Evolutionary conservation across 306 rosid genomes (phyloP), one percentile per base, ranked within the genome.

Genomic region (Casuarina cunninghamiana): DNA sequence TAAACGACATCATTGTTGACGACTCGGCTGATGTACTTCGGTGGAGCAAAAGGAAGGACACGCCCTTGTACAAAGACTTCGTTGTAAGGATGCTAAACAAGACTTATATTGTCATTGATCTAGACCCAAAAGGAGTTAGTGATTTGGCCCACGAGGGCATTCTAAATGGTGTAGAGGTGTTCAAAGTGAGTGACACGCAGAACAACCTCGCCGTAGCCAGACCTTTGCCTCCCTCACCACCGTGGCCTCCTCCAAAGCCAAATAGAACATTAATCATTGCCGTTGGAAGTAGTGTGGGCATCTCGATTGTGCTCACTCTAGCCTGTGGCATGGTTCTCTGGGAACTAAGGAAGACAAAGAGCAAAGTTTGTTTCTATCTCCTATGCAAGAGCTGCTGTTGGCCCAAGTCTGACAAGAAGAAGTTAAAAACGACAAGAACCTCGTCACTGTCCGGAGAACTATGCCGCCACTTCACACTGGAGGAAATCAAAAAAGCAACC

Each of bases 401-500:
- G 61, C 3, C 3, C 19, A 32, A n/a, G 19, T 10, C 32, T 17
- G 19, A 54, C 26, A 39, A 58, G 19, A 15, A 13, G 2, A 76
- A 76, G 38, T 76, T 73, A 15, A 5, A 21, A 2, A 75, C 38
- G 12, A 65, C 35, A 0, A 68, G 60, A 0, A 35, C 49, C 45
- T 66, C 75, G 0, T 26, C 87, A 2, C 17, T 83, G 0, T 84
- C 84, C 0, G 45, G 81, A 0, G 70, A 79, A 44, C 5, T 83
- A 1, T 83, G 84, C 49, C 84, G 87, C 19, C 39, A 72, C 45
- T 79, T 83, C 3, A 39, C 83, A 41, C n/a, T 83, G 15, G 72
- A 44, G 0, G 81, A 79, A 48, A 83, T 83, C 45, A 72, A 2
- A 66, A 75, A 69, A 0, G 81, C 86, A 49, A 83, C 83, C 6